A percentile compares a stretch with the other conserved stretches of the same genome.
Conservation (phyloP, 2,329 filamentous ascomycete genomes). For the Microcyclosporella mali region DNA sequence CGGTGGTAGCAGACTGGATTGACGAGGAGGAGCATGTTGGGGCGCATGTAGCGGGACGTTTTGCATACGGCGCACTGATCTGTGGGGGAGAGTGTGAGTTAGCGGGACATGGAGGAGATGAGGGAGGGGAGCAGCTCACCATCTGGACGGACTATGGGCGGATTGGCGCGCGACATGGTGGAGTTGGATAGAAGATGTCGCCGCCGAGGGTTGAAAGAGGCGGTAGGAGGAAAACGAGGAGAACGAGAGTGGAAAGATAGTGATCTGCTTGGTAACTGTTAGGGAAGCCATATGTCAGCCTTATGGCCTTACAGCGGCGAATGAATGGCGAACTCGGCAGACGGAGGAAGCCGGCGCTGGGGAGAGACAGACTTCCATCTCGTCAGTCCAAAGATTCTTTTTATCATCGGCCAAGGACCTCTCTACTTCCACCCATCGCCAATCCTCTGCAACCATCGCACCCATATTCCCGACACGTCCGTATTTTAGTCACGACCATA, state of each 20-base stretch:
- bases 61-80: conserved; percentile 98
- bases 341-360: not conserved
- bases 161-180: conserved; percentile 30
- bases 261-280: conserved; percentile 11
- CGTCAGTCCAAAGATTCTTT: not conserved
- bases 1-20: conserved; percentile 99
- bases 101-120: not conserved
- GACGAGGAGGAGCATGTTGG: conserved; percentile 88
- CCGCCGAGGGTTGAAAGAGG: not conserved
- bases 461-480: not conserved
- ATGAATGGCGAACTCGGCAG: not conserved
- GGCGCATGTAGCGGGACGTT: conserved; percentile 90
- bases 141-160: conserved; percentile 24
- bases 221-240: not conserved
- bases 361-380: too few relatives aligned
- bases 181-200: too few relatives aligned
- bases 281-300: not conserved
- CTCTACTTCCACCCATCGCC: conserved; percentile 2
- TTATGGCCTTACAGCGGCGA: not conserved
- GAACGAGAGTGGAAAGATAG: conserved; percentile 7
- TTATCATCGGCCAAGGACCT: not conserved
- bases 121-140: conserved; percentile 24
- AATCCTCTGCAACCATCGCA: not conserved
- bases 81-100: conserved; percentile 15
- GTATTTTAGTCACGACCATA: not conserved